Base-by-base conservation (phyloP, 305 asterid species). In the Plantago coronopus region DNA sequence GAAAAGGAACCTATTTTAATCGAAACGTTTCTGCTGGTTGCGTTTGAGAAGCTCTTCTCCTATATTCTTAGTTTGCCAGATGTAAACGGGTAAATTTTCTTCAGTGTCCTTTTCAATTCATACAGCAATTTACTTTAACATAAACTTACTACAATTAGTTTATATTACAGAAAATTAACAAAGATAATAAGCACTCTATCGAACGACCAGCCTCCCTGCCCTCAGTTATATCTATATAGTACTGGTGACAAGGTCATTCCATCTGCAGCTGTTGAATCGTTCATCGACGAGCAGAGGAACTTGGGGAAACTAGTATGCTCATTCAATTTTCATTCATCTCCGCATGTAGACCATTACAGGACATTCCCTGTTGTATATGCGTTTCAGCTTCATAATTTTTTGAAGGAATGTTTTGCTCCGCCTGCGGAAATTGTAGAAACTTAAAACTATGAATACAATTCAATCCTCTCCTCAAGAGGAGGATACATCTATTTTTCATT, bases 281-380 rank as follows among this genome's bases (percentile, higher is more conserved):
- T 85, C 62, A 73, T 88, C 2, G 76, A 83, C 63, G 79, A 79
- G 50, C 98, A 91, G 78, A 76, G 65, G 65, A 70, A 57, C 71
- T 62, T 12, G 4, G 88, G 95, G 71, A 82, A 65, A 69, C 66
- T 42, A 58, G 95, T 83, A n/a, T 47, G 34, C 61, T 62, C 82
- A 21, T 82, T 70, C 64, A 78, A 85, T 68, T 91, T 91, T 57
- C 76, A 81, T 10, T 70, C 82, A n/a, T 85, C 95, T 50, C 98
- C 96, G 40, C 96, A 91, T 48, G 95, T 91, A 27, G 97, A 90
- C 66, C 96, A 90, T 74, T 90, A 73, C 76, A 72, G 97, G 62
- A 81, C 80, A 17, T 90, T 74, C 68, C 94, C 95, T 20, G 71
- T 71, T 61, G 27, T 71, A 13, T 85, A 91, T 58, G 49, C 77